A percentile compares a stretch with the other conserved stretches of the same genome.
Evolutionary conservation across 805 yeast species (phyloP).

Genomic region (Wickerhamiella domercqiae): DNA sequence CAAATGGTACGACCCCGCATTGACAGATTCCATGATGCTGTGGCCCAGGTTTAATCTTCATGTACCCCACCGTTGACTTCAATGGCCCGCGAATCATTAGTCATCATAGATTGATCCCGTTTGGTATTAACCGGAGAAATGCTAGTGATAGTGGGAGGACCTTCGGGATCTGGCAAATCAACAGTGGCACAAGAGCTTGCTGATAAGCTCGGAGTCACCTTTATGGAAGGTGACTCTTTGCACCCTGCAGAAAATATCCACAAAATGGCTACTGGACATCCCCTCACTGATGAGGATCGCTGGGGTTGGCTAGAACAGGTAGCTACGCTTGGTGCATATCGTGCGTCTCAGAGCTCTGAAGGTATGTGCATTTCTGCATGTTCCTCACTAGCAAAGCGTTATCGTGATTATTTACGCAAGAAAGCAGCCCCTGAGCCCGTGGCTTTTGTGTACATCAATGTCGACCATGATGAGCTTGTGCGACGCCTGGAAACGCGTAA

Average conservation of each 20-base stretch:
- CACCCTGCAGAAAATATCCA: conserved; percentile 61
- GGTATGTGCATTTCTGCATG: conserved; percentile 51
- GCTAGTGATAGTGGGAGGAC: conserved; percentile 59
- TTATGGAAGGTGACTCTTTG: conserved; percentile 71
- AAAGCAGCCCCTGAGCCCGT: conserved; percentile 23
- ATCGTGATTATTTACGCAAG: conserved; percentile 46
- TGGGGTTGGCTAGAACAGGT: conserved; percentile 72
- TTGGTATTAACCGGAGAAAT: too few species aligned
- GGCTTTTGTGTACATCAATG: conserved; percentile 51
- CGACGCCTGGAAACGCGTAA: conserved; percentile 47
- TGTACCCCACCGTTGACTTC: too few species aligned
- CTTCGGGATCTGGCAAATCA: conserved; percentile 91
- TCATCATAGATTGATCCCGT: too few species aligned
- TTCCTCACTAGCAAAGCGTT: conserved; percentile 63
- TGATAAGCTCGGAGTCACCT: conserved; percentile 33
- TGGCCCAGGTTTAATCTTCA: too few species aligned
- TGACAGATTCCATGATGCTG: too few species aligned
- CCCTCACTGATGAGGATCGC: conserved; percentile 78
- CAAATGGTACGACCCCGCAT: too few species aligned
- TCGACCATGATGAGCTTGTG: conserved; percentile 44
- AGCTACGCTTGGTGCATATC: conserved; percentile 26
- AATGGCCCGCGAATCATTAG: too few species aligned
- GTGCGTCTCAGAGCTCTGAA: conserved; percentile 19
- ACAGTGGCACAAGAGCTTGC: conserved; percentile 50
- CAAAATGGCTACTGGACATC: conserved; percentile 71